A percentile compares a stretch with the other conserved stretches of the same genome.
Conservation (phyloP, 768 basidiomycete species). For the Pisolithus orientalis region DNA sequence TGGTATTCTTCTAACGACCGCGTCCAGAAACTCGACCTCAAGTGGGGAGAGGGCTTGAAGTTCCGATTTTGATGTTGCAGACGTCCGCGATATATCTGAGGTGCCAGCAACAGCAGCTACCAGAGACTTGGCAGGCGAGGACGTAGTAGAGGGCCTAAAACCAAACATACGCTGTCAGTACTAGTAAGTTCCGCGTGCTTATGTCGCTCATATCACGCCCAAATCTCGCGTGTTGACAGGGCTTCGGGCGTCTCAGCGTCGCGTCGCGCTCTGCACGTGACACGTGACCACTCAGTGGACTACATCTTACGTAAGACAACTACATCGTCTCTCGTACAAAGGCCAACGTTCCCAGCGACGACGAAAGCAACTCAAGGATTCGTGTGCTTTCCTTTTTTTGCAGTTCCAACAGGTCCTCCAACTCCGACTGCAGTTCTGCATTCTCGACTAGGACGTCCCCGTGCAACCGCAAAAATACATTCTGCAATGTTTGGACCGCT, state of each 20-base stretch:
- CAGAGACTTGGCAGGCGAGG: slow-evolving; percentile 37
- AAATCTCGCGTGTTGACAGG: not conserved
- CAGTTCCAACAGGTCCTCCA: slow-evolving; percentile 55
- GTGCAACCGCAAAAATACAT: slow-evolving; percentile 79
- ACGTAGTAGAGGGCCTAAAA: slow-evolving; percentile 43
- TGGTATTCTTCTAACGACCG: slow-evolving; percentile 64
- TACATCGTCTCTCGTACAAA: slow-evolving; percentile 69
- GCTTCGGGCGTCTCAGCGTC: not conserved
- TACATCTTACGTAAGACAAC: not conserved
- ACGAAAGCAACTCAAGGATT: slow-evolving; percentile 67
- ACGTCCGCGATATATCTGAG: slow-evolving; percentile 36
- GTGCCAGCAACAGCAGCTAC: slow-evolving; percentile 11
- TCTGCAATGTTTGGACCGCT: slow-evolving; percentile 84
- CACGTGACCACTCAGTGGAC: not conserved
- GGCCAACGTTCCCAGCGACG: slow-evolving; percentile 66
- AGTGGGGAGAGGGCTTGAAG: slow-evolving; percentile 42
- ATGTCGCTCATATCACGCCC: not conserved
- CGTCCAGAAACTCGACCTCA: slow-evolving; percentile 70
- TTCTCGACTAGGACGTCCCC: slow-evolving; percentile 74
- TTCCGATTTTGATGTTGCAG: slow-evolving; percentile 39
- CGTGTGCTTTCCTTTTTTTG: slow-evolving; percentile 77
- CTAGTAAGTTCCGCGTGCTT: not conserved
- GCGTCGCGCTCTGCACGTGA: not conserved
- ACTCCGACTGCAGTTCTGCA: slow-evolving; percentile 48
- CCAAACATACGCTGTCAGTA: slow-evolving; percentile 30